Evolutionary conservation across 73 alveolate species (phyloP), one percentile per base, ranked within the genome.

Genomic region (Paramecium sexaurelia): DNA sequence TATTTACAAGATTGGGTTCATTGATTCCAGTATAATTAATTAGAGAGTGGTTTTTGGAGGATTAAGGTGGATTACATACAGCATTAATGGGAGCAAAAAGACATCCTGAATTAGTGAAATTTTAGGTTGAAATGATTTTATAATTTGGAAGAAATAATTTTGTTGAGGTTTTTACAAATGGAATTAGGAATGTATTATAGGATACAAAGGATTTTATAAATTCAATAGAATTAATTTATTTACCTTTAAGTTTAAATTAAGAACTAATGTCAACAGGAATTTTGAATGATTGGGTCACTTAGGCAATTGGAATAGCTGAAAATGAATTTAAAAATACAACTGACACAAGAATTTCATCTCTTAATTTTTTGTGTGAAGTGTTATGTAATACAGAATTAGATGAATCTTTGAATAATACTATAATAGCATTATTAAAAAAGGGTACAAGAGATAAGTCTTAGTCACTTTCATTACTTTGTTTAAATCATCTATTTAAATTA

Each of bases 1-100:
- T 95, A 84, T 90, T 95, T 68, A 93, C 95, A 78, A 95, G 94
- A 92, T 78, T 95, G 33, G 96, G 97, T 3, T 92, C 91, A 45
- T 93, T 93, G 66, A 93, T 95, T 40, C 92, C 92, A 20, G 98
- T 92, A 87, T 87, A 87, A 57, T 94, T 95, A 73, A 84, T 96
- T 75, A 95, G 98, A 95, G 99, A 96, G 55, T 96, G 99, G 99
- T 96, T 96, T 71, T 90, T 96, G 10, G 84, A 95, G n/a, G 97
- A 96, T 27, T 87, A 92, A 55, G 98, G 98, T 32, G 99, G 99
- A 13, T 90, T 96, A 87, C 96, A 96, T 73, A 93, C 97, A 11
- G 89, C 97, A 83, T 84, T 96, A 22, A 78, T 96, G 84, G 96
- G 97, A 33, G 96, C 94, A 43, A 94, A 93, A 88, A 95, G 96